Evolutionary conservation across 2,329 filamentous ascomycete genomes (phyloP).

Genomic region (Purpureocillium takamizusanense): DNA sequence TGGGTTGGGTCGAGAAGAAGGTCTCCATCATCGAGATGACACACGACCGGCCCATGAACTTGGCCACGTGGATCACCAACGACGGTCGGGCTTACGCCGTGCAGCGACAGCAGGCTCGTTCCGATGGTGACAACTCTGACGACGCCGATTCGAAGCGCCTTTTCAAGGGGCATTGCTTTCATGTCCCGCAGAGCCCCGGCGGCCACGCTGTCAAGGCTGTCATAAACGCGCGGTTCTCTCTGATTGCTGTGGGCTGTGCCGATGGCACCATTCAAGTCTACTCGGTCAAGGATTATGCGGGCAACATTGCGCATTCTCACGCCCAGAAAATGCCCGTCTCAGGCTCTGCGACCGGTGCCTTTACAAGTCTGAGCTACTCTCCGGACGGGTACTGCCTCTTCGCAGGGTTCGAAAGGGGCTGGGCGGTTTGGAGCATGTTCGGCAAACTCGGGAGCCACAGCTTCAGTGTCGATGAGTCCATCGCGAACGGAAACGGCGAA

Average conservation of each 20-base stretch:
- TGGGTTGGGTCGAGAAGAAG: conserved; percentile 78
- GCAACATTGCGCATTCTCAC: conserved; percentile 85
- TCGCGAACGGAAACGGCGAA: conserved; percentile 63
- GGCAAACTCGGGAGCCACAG: conserved; percentile 82
- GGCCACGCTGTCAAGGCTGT: conserved; percentile 63
- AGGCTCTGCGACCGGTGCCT: conserved; percentile 52
- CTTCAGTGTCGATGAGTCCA: conserved; percentile 59
- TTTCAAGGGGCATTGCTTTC: conserved; percentile 89
- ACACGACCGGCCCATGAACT: conserved; percentile 91
- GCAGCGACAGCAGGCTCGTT: conserved; percentile 50
- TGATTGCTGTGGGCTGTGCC: conserved; percentile 77
- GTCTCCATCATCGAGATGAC: conserved; percentile 74
- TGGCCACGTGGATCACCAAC: conserved; percentile 84
- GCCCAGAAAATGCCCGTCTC: conserved; percentile 63
- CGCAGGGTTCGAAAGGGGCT: conserved; percentile 83
- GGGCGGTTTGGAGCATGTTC: conserved; percentile 96
- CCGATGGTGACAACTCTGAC: conserved; percentile 29
- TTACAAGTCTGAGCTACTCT: conserved; percentile 76
- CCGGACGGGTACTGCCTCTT: conserved; percentile 96
- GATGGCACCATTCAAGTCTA: conserved; percentile 83
- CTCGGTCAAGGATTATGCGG: conserved; percentile 83
- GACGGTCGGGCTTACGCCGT: conserved; percentile 88
- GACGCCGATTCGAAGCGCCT: conserved; percentile 52
- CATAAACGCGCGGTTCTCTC: conserved; percentile 90
- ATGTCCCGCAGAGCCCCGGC: conserved; percentile 52